phyloP scores from a whole-genome alignment of 805 yeast genomes.

The Teunomyces stri region DNA sequence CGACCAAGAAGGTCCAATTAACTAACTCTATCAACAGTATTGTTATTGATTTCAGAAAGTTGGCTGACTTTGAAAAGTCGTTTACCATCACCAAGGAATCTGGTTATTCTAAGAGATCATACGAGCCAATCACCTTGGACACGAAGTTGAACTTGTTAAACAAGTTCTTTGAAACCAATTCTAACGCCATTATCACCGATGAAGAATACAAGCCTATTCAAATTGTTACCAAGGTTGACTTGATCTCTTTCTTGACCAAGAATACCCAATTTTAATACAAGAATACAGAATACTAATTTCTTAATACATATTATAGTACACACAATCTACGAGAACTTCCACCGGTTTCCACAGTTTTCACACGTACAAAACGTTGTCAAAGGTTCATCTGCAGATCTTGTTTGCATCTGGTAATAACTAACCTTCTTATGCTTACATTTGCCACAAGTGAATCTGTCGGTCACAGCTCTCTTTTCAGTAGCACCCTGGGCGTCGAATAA shows the following conservation, averaged over 20 bases:
- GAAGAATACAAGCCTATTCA: conserved; percentile 68
- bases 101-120: conserved; percentile 60
- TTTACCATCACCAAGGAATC: conserved; percentile 57
- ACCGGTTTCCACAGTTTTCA: conserved; percentile 94
- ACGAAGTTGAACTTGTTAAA: conserved; percentile 68
- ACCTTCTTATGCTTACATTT: conserved; percentile 97
- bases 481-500: conserved; percentile 98
- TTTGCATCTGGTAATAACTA: conserved; percentile 95
- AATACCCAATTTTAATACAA: conserved; percentile 17
- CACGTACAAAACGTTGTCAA: conserved; percentile 97
- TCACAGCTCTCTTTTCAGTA: conserved; percentile 89
- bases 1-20: conserved; percentile 55
- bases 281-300: not conserved
- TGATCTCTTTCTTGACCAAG: conserved; percentile 54
- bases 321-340: conserved; percentile 77
- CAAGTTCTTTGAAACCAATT: conserved; percentile 78
- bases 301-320: conserved; percentile 1
- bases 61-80: conserved; percentile 64
- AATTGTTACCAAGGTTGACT: conserved; percentile 84
- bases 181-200: conserved; percentile 81
- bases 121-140: conserved; percentile 60
- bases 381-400: conserved; percentile 98
- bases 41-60: conserved; percentile 71
- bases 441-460: conserved; percentile 96
- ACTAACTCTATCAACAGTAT: conserved; percentile 56